Evolutionary conservation across 495 filamentous ascomycete species (phyloP).

Genomic region (Pseudomonodictys pantanalensis): DNA sequence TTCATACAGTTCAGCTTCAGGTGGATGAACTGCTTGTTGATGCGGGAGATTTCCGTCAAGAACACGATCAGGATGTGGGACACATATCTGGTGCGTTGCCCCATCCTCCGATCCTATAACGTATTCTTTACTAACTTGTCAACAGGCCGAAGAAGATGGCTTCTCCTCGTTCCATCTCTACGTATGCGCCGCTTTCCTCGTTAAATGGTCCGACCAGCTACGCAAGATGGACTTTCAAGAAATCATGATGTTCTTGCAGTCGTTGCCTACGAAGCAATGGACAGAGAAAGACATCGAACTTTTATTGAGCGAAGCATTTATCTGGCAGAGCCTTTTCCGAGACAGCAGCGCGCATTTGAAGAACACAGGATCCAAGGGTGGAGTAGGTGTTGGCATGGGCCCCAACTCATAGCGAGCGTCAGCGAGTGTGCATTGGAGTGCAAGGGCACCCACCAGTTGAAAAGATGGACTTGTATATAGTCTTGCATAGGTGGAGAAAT

Average conservation of each 20-base stretch:
- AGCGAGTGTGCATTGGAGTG: neutral
- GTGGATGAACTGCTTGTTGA: constrained; percentile 99
- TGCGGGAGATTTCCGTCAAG: constrained; percentile 93
- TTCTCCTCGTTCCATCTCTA: constrained; percentile 98
- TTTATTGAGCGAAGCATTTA: constrained; percentile 89
- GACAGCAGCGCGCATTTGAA: constrained; percentile 78
- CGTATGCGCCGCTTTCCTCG: constrained; percentile 96
- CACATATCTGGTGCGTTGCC: constrained; percentile 79
- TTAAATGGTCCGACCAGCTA: constrained; percentile 94
- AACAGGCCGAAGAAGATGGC: constrained; percentile 91
- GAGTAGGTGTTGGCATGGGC: constrained; percentile 32
- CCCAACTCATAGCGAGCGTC: constrained; percentile 24
- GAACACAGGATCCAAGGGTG: constrained; percentile 26
- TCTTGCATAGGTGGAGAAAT: too few species aligned
- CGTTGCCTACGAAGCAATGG: constrained; percentile 90
- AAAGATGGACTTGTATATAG: neutral
- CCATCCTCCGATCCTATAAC: neutral
- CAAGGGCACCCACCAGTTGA: neutral
- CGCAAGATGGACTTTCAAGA: constrained; percentile 96
- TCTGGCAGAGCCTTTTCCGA: constrained; percentile 91
- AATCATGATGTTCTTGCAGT: constrained; percentile 98
- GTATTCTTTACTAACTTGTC: neutral
- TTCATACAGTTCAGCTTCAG: constrained; percentile 99
- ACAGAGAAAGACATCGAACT: constrained; percentile 98
- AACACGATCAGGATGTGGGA: constrained; percentile 99